Conservation (phyloP, 2,329 filamentous ascomycete genomes). For the Penicillium sp. region DNA sequence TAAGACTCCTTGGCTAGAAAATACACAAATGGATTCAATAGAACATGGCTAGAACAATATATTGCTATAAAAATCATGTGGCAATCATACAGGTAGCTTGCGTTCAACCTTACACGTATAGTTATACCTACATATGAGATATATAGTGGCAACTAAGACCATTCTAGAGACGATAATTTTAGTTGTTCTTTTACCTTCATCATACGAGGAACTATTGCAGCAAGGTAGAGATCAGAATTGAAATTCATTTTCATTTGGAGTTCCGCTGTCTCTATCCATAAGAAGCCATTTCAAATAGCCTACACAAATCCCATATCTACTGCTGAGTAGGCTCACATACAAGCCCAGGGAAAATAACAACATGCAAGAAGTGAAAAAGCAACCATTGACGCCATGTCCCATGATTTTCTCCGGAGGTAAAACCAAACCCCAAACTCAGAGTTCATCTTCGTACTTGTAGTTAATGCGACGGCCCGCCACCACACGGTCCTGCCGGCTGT, state of each 20-base stretch:
- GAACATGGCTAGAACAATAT: not conserved
- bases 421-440: slow-evolving; percentile 3
- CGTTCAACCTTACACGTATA: too few relatives aligned
- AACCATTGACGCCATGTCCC: slow-evolving; percentile 6
- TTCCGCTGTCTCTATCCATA: slow-evolving; percentile 2
- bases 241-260: not conserved
- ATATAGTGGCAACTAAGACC: not conserved
- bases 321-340: not conserved
- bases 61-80: not conserved
- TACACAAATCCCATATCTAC: slow-evolving; percentile 8
- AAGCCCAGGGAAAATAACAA: slow-evolving; percentile 2
- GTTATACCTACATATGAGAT: too few relatives aligned
- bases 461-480: slow-evolving; percentile 40
- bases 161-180: not conserved
- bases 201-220: not conserved
- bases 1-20: not conserved
- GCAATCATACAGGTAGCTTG: not conserved
- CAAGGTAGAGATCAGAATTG: not conserved
- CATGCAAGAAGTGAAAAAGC: slow-evolving; percentile 7
- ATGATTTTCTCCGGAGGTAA: slow-evolving; percentile 3
- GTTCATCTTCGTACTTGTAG: slow-evolving; percentile 51
- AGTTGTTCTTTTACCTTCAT: not conserved
- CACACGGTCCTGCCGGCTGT: slow-evolving; percentile 31
- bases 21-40: not conserved
- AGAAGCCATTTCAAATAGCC: not conserved